Evolutionary conservation across 2,329 filamentous ascomycete species (phyloP).

Genomic region (Coleophoma cylindrospora): DNA sequence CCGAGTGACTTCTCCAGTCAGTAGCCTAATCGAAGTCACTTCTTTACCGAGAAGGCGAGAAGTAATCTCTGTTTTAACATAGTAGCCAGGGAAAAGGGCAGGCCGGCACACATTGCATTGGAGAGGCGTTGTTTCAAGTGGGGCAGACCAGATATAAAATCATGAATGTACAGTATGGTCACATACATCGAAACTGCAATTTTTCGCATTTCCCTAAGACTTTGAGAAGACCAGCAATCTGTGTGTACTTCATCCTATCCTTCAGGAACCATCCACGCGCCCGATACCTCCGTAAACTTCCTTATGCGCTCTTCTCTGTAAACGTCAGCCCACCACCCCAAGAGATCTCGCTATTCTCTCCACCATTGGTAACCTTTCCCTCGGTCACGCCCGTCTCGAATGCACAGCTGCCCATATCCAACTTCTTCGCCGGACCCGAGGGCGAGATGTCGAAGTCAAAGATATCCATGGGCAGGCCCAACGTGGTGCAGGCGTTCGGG

Average conservation of each 20-base stretch:
- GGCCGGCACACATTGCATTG: no score
- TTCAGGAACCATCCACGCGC: background rate
- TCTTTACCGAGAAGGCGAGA: background rate
- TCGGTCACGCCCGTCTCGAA: constrained; percentile 45
- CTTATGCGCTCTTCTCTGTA: background rate
- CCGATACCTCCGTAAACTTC: background rate
- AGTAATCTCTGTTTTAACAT: background rate
- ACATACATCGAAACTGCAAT: no score
- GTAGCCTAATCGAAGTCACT: constrained; percentile 12
- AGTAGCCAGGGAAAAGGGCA: no score
- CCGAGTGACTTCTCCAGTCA: no score
- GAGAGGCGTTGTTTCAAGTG: no score
- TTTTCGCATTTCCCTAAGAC: no score
- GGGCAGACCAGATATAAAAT: no score
- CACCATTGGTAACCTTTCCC: constrained; percentile 38
- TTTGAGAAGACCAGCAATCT: no score
- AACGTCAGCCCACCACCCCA: constrained; percentile 46
- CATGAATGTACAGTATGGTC: no score
- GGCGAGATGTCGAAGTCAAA: constrained; percentile 91
- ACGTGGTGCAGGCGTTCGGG: constrained; percentile 84
- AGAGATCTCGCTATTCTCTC: constrained; percentile 41
- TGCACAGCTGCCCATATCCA: constrained; percentile 68
- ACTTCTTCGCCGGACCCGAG: constrained; percentile 47
- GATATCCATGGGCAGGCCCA: constrained; percentile 87
- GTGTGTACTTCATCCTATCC: no score